Evolutionary conservation across 148 eudicot genomes (phyloP).

Genomic region (Chenopodium formosanum): DNA sequence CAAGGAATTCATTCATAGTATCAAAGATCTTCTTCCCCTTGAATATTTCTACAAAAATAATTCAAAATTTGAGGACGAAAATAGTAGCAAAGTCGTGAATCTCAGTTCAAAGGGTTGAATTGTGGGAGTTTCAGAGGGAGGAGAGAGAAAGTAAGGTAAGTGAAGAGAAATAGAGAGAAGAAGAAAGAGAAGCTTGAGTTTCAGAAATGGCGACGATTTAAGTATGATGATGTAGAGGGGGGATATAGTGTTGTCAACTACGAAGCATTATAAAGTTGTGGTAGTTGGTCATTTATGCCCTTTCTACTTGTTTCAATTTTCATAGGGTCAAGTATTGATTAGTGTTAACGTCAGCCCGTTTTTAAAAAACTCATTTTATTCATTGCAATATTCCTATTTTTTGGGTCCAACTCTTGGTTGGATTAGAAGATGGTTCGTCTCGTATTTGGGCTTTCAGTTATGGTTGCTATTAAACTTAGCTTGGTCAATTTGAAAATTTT

Average conservation of each 20-base stretch:
- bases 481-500: too few relatives aligned
- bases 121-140: neutral
- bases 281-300: neutral
- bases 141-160: constrained; percentile 6
- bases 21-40: neutral
- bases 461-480: too few relatives aligned
- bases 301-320: neutral
- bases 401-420: too few relatives aligned
- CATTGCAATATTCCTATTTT: too few relatives aligned
- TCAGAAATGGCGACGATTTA: constrained; percentile 19
- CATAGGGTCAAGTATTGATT: neutral
- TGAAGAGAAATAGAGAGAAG: neutral
- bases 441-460: too few relatives aligned
- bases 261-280: neutral
- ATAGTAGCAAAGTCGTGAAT: neutral
- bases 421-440: too few relatives aligned
- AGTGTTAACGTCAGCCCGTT: too few relatives aligned
- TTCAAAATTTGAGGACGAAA: neutral
- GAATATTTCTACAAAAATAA: neutral
- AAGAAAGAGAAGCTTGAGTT: neutral
- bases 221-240: constrained; percentile 9
- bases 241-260: neutral
- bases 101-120: neutral
- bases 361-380: too few relatives aligned
- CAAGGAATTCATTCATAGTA: neutral